Conservation (phyloP, 2,329 filamentous ascomycete genomes). For the Clonostachys byssicola region DNA sequence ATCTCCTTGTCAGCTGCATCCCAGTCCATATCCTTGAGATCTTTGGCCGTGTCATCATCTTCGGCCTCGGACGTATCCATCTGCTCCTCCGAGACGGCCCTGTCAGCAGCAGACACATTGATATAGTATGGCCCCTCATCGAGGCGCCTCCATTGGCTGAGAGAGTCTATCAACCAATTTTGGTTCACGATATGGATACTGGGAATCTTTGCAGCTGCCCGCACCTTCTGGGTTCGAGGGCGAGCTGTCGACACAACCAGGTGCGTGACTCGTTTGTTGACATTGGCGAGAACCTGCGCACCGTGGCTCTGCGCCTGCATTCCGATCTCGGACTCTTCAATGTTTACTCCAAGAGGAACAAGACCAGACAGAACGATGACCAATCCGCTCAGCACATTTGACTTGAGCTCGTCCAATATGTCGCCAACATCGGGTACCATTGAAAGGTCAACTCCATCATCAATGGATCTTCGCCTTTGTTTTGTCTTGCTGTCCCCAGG, state of each 20-base stretch:
- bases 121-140: slow-evolving; percentile 78
- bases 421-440: slow-evolving; percentile 78
- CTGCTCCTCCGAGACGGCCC: slow-evolving; percentile 27
- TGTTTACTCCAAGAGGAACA: slow-evolving; percentile 75
- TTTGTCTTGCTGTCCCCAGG: slow-evolving; percentile 22
- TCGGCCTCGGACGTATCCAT: slow-evolving; percentile 24
- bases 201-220: slow-evolving; percentile 74
- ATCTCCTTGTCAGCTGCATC: slow-evolving; percentile 67
- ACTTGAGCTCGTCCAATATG: slow-evolving; percentile 81
- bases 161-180: slow-evolving; percentile 82
- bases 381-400: slow-evolving; percentile 67
- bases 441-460: slow-evolving; percentile 36
- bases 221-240: slow-evolving; percentile 85
- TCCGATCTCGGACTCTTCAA: slow-evolving; percentile 79
- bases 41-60: slow-evolving; percentile 28
- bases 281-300: slow-evolving; percentile 53
- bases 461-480: slow-evolving; percentile 22
- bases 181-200: slow-evolving; percentile 89
- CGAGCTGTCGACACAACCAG: slow-evolving; percentile 67
- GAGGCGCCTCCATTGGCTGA: slow-evolving; percentile 77
- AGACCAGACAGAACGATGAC: slow-evolving; percentile 88
- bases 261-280: slow-evolving; percentile 65
- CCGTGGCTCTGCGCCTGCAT: slow-evolving; percentile 86
- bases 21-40: slow-evolving; percentile 57
- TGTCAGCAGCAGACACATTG: slow-evolving; percentile 65